A percentile compares a stretch with the other conserved stretches of the same genome.
Conservation (phyloP, 805 yeast genomes). For the Ogataea paradorogensis region DNA sequence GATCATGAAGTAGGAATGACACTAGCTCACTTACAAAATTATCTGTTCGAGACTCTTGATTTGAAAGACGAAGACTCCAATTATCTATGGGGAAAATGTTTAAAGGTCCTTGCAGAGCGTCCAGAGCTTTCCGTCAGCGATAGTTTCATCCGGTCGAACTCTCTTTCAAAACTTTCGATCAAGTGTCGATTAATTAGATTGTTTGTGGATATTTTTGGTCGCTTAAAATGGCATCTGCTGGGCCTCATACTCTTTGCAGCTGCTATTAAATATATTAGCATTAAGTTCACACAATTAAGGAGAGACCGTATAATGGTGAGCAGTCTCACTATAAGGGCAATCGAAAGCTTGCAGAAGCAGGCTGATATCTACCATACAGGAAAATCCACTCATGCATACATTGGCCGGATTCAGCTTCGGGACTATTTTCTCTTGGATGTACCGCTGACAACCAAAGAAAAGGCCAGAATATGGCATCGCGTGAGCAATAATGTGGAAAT, state of each 20-base stretch:
- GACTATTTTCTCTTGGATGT: constrained; percentile 54
- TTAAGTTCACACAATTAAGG: constrained; percentile 19
- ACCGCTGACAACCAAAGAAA: constrained; percentile 33
- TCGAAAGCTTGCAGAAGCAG: constrained; percentile 49
- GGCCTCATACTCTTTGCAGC: constrained; percentile 7
- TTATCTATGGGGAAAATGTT: constrained; percentile 28
- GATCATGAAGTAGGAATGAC: constrained; percentile 36
- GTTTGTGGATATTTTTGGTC: constrained; percentile 20
- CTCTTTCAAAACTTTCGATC: constrained; percentile 27
- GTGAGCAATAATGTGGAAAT: constrained; percentile 57
- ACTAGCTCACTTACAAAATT: constrained; percentile 63
- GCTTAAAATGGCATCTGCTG: constrained; percentile 25
- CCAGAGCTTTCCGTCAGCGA: constrained; percentile 21
- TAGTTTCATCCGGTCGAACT: constrained; percentile 25
- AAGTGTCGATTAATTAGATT: constrained; percentile 29
- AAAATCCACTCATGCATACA: constrained; percentile 41
- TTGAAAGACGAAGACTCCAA: constrained; percentile 21
- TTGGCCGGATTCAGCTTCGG: constrained; percentile 71
- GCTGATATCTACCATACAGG: constrained; percentile 34
- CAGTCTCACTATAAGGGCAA: constrained; percentile 45
- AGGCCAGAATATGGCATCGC: constrained; percentile 54
- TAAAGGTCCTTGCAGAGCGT: constrained; percentile 12
- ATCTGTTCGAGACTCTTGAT: constrained; percentile 51
- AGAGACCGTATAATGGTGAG: constrained; percentile 41
- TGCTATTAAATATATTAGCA: constrained; percentile 1